These are phyloP conservation scores for Kregervanrija delftensis DNA, from an alignment of 805 yeast species.

Conservation along the genomic window DNA sequence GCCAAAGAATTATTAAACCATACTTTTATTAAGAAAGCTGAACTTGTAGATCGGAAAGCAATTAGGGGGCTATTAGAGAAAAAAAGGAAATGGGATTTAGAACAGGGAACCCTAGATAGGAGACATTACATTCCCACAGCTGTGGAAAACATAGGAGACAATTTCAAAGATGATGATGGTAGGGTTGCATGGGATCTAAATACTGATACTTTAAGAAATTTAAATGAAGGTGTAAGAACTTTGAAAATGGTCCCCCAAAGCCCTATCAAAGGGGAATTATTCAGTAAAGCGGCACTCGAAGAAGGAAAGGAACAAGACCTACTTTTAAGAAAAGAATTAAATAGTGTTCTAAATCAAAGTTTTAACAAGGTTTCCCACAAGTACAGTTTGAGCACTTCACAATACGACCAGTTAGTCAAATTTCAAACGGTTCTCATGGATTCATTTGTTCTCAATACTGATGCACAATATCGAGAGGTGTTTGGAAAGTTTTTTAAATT, in stretches of 20 bases:
- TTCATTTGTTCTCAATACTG: slow-evolving; percentile 19
- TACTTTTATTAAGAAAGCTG: slow-evolving; percentile 44
- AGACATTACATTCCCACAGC: slow-evolving; percentile 30
- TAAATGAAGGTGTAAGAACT: slow-evolving; percentile 3
- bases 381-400: slow-evolving; percentile 47
- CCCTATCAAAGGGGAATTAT: slow-evolving; percentile 7
- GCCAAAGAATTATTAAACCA: slow-evolving; percentile 60
- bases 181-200: slow-evolving; percentile 6
- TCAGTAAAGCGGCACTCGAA: slow-evolving; percentile 1
- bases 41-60: slow-evolving; percentile 25
- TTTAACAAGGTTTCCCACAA: slow-evolving; percentile 38
- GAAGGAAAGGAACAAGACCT: slow-evolving; percentile 9
- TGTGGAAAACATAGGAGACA: neutral
- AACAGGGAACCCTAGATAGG: slow-evolving; percentile 23
- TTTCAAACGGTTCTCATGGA: slow-evolving; percentile 32
- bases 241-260: slow-evolving; percentile 15
- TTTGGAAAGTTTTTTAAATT: slow-evolving; percentile 26
- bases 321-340: slow-evolving; percentile 23
- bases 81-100: slow-evolving; percentile 35
- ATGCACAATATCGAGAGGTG: slow-evolving; percentile 22
- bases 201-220: neutral
- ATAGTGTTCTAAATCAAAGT: slow-evolving; percentile 34
- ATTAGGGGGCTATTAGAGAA: slow-evolving; percentile 36
- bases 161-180: neutral
- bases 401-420: slow-evolving; percentile 37